Evolutionary conservation across 306 rosid species (phyloP).

Genomic region (Inga oerstediana): DNA sequence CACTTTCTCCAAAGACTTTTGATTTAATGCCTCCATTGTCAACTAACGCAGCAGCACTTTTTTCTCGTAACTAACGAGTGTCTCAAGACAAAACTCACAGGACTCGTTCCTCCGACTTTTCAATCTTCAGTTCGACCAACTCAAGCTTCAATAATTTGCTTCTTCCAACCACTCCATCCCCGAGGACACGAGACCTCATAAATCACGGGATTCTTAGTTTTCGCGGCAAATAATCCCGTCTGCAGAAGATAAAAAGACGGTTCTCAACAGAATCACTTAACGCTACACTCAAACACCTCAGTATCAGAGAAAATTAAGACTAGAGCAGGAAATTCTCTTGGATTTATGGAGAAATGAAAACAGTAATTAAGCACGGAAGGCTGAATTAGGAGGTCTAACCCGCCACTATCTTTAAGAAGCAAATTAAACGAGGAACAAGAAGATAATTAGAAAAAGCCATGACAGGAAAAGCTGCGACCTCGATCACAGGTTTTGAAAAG

Average conservation of each 20-base stretch:
- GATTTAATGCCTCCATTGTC: conserved; percentile 58
- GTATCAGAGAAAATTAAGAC: conserved; percentile 1
- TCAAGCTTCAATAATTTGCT: conserved; percentile 14
- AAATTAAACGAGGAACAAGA: not conserved
- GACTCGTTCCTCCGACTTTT: conserved; percentile 25
- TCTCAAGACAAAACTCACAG: conserved; percentile 48
- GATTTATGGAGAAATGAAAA: not conserved
- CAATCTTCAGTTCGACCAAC: not conserved
- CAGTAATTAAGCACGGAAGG: not conserved
- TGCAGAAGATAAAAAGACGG: conserved; percentile 30
- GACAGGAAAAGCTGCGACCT: not conserved
- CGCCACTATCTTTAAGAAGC: not conserved
- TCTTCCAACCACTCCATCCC: conserved; percentile 35
- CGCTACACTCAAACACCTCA: not conserved
- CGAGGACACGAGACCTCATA: conserved; percentile 15
- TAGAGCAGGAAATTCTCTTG: not conserved
- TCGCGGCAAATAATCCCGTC: conserved; percentile 38
- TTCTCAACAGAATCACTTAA: conserved; percentile 26
- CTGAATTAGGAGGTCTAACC: not conserved
- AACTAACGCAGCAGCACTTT: not conserved
- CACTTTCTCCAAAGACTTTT: conserved; percentile 71
- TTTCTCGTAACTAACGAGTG: conserved; percentile 31
- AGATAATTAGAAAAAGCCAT: not conserved
- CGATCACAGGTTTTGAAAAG: not conserved
- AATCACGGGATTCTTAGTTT: conserved; percentile 38